phyloP scores from a whole-genome alignment of 2,329 filamentous ascomycete genomes.

The Tympanopsis confertula region DNA sequence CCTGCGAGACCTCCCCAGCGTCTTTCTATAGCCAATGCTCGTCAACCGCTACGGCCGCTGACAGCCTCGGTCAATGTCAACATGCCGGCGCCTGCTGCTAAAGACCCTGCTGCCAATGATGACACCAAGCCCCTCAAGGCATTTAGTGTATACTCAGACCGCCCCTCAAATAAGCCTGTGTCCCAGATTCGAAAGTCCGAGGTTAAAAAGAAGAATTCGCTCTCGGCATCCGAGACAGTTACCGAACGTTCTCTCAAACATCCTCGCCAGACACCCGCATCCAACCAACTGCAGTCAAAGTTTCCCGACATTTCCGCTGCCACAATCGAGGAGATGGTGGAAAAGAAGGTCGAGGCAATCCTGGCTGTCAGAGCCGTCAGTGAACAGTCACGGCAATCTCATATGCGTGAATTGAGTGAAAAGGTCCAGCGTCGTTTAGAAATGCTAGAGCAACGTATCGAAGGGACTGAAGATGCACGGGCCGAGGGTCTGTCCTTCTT shows the following conservation, averaged over 20 bases:
- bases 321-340: slow-evolving; percentile 81
- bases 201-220: slow-evolving; percentile 25
- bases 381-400: slow-evolving; percentile 31
- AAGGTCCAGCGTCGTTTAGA: slow-evolving; percentile 73
- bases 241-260: slow-evolving; percentile 25
- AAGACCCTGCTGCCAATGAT: slow-evolving; percentile 36
- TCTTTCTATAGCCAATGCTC: slow-evolving; percentile 18
- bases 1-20: slow-evolving; percentile 40
- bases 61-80: slow-evolving; percentile 69
- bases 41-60: slow-evolving; percentile 46
- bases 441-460: slow-evolving; percentile 37
- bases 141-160: slow-evolving; percentile 80
- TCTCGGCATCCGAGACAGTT: slow-evolving; percentile 8
- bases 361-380: slow-evolving; percentile 62
- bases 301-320: slow-evolving; percentile 48
- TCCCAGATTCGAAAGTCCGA: neutral
- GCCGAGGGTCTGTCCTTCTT: slow-evolving; percentile 76
- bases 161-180: slow-evolving; percentile 14
- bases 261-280: slow-evolving; percentile 21
- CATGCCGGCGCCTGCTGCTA: slow-evolving; percentile 37
- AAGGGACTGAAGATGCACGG: slow-evolving; percentile 49
- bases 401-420: slow-evolving; percentile 17
- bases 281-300: slow-evolving; percentile 11
- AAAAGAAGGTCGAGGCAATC: slow-evolving; percentile 83
- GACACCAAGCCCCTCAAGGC: slow-evolving; percentile 65